Conservation (phyloP, 768 basidiomycete species). For the Hortiboletus flavorubellus region DNA sequence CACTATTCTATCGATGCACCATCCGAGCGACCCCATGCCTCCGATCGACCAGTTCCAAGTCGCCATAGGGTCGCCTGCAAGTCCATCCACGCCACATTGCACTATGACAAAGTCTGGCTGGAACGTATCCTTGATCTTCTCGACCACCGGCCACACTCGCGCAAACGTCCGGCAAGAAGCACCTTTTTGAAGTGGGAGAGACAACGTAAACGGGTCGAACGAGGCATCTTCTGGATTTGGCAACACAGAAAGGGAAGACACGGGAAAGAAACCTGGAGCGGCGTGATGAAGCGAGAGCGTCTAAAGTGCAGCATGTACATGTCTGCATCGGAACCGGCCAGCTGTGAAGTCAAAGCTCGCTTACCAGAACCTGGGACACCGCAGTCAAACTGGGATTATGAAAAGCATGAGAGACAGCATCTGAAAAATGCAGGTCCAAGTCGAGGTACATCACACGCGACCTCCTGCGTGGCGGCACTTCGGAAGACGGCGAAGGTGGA, state of each 20-base stretch:
- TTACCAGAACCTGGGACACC: conserved; percentile 48
- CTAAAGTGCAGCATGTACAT: conserved; percentile 24
- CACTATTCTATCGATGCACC: conserved; percentile 56
- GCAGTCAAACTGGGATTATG: conserved; percentile 36
- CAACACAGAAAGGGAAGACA: conserved; percentile 48
- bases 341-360: neutral
- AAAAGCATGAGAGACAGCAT: conserved; percentile 83
- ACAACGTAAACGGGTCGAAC: conserved; percentile 66
- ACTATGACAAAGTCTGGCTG: conserved; percentile 75
- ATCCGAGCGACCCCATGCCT: conserved; percentile 59
- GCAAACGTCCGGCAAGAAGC: conserved; percentile 61
- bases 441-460: conserved; percentile 87
- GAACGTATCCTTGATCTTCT: conserved; percentile 57
- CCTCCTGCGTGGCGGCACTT: conserved; percentile 32
- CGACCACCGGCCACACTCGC: conserved; percentile 62
- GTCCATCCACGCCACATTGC: conserved; percentile 85
- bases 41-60: conserved; percentile 71
- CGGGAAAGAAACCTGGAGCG: conserved; percentile 81
- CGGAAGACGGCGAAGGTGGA: conserved; percentile 12
- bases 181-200: conserved; percentile 73
- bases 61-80: conserved; percentile 80
- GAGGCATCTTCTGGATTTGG: conserved; percentile 34
- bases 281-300: conserved; percentile 86
- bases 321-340: neutral
- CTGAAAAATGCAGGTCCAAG: conserved; percentile 88